Evolutionary conservation across 1,284 basidiomycete genomes (phyloP).

Genomic region (Mycosarcoma maydis): DNA sequence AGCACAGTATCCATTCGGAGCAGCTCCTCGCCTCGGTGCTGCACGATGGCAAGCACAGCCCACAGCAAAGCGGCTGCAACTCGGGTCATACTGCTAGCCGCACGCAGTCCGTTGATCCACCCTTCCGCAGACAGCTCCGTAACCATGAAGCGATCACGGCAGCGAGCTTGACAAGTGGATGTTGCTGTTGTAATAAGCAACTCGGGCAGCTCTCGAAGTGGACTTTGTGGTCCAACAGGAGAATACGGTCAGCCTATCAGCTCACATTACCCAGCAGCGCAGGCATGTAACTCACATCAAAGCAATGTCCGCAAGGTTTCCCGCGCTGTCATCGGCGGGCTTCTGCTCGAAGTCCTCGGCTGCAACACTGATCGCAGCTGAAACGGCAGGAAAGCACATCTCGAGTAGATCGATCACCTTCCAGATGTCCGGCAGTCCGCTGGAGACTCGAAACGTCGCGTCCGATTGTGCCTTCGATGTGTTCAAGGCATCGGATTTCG

Average conservation of each 20-base stretch:
- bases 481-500: neutral
- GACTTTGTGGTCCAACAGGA: constrained; percentile 1
- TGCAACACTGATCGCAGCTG: constrained; percentile 15
- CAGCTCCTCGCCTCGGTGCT: constrained; percentile 25
- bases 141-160: neutral
- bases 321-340: neutral
- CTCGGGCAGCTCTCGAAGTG: constrained; percentile 10
- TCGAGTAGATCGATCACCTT: constrained; percentile 9
- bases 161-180: neutral
- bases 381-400: constrained; percentile 20
- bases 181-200: constrained; percentile 1
- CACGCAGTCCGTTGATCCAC: neutral
- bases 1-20: constrained; percentile 15
- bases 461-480: neutral
- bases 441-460: neutral
- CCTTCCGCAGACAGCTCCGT: constrained; percentile 2
- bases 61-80: constrained; percentile 19
- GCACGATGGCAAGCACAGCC: constrained; percentile 26
- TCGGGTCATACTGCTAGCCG: constrained; percentile 16
- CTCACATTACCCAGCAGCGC: neutral
- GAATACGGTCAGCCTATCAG: constrained; percentile 3
- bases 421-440: constrained; percentile 2
- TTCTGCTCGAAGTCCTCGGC: constrained; percentile 6
- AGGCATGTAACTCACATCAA: constrained; percentile 5
- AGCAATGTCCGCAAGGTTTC: constrained; percentile 10